Base-by-base conservation (phyloP, 2,329 filamentous ascomycete species). In the Aspergillus costaricaensis region DNA sequence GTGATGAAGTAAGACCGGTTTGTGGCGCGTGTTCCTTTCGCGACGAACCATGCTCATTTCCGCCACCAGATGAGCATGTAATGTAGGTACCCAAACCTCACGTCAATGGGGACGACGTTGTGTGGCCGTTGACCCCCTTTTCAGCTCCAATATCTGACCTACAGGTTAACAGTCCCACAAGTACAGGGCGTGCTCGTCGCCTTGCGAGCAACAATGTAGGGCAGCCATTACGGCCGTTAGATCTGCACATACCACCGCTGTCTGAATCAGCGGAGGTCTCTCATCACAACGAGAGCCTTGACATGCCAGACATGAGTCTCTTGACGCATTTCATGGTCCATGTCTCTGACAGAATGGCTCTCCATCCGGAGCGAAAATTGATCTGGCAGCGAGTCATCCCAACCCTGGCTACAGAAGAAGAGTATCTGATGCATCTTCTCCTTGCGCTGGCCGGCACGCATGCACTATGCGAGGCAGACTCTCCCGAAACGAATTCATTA, bases 381-480 rank as follows among this genome's bases (percentile, higher is more conserved):
- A 36, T 62, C 3, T 70, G 66, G 69, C 55, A 68, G 41, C 61
- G 39, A 5, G 54, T 67, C 2, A 62, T 71, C n/a, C 68, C 68
- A 4, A 64, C 67, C 12, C 36, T 69, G 0, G 69, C 67, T 8
- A n/a, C 59, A 5, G 56, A 52, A 2, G 54, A 66, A 14, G 57
- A 61, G 14, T 68, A 60, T 23, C 14, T 71, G 36, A 71, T 71
- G 69, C 67, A 70, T 51, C 44, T 71, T n/a, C 55, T 70, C 30
- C 56, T 71, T 3, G 67, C 67, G 8, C 52, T 71, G n/a, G 65
- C 68, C 2, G 68, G 69, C 7, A 6, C 67, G 6, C 56, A 71
- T 55, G 30, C 62, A 5, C 39, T 67, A 39, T 65, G 32, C 49
- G 36, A 54, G 38, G 52, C 14, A 15, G 32, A 36, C 12, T 36